Evolutionary conservation across 768 basidiomycete genomes (phyloP), one percentile per base, ranked within the genome.

Genomic region (Amylocystis lapponica): DNA sequence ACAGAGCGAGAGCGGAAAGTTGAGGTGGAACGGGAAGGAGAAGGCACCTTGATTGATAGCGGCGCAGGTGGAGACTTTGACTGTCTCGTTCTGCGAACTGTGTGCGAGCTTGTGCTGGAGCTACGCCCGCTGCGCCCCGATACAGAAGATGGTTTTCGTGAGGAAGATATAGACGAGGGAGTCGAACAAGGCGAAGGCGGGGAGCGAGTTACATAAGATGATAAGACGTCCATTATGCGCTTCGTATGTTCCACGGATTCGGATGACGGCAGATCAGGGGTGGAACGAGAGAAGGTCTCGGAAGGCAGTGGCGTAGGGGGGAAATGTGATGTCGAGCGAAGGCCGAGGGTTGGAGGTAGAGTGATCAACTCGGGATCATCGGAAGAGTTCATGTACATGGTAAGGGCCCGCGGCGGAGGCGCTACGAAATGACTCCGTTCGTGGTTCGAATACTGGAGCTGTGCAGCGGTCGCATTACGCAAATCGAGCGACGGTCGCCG

Each of bases 331-430:
- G 54, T 16, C 0, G 60, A 48, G 34, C 81, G 76, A 2, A 84
- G 54, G 17, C 87, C 86, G 30, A 87, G 66, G 0, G 86, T 89
- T 6, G 83, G 79, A 5, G 86, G 86, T 1, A 89, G 62, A 10
- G 67, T 53, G 36, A 89, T 77, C 7, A 65, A 51, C n/a, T 70
- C 65, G 12, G 72, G 66, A 51, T 79, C 75, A 21, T 73, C 63
- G 3, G 70, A 66, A 9, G 80, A 76, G 40, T 74, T 80, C 27
- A 84, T 70, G 53, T 81, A 86, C 59, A 86, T 81, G 2, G 87
- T 88, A 27, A 90, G 55, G 2, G 87, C 84, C 29, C 85, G 74
- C 2, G 87, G 85, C 8, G 87, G 72, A 21, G 79, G 83, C 0
- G 85, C 65, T 41, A 88, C 64, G 23, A 86, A 71, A 36, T 72